A percentile compares a stretch with the other conserved stretches of the same genome.
Evolutionary conservation across 73 alveolate genomes (phyloP).

Genomic region (Tetrahymena elliotti): DNA sequence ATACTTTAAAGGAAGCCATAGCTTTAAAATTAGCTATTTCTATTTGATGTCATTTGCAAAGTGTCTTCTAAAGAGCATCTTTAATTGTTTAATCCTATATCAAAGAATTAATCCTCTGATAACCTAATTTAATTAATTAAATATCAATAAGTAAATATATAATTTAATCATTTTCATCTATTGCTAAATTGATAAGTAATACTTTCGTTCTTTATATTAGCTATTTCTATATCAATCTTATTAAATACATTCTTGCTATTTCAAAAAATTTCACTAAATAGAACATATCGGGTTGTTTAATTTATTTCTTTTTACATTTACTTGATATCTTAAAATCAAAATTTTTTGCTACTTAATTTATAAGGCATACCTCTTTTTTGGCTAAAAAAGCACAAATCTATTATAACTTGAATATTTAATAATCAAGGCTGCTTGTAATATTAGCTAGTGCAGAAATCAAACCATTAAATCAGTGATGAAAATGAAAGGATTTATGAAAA

Average conservation of each 20-base stretch:
- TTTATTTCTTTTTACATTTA: no score
- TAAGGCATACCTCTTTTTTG: no score
- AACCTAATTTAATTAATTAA: not conserved
- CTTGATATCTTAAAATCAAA: no score
- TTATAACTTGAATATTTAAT: not conserved
- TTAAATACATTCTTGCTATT: no score
- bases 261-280: no score
- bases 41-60: not conserved
- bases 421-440: not conserved
- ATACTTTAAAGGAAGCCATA: not conserved
- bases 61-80: not conserved
- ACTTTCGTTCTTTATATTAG: no score
- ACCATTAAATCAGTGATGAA: not conserved
- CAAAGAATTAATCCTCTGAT: not conserved
- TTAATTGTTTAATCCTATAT: not conserved
- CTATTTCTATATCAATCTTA: no score
- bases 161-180: not conserved
- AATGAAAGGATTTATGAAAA: not conserved
- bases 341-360: no score
- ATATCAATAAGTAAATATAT: not conserved
- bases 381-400: not conserved
- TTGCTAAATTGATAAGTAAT: not conserved
- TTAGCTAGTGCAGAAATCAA: not conserved
- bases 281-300: no score
- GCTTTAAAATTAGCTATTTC: not conserved